phyloP scores from a whole-genome alignment of 495 filamentous ascomycete species.

The Xylaria palmicola region DNA sequence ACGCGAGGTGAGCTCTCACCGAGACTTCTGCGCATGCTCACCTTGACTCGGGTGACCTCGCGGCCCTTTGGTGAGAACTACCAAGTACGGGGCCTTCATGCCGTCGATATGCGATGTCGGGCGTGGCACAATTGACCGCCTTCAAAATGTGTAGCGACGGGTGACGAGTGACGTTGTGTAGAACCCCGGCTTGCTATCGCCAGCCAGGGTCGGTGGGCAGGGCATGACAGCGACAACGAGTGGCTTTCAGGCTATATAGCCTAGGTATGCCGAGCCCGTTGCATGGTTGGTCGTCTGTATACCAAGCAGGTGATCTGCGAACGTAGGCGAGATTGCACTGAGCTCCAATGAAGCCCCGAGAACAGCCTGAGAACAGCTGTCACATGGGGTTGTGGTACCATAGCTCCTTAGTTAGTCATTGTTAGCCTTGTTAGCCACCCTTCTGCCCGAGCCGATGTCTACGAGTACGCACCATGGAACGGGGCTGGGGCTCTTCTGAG shows the following conservation, averaged over 20 bases:
- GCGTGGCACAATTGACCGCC: constrained; percentile 9
- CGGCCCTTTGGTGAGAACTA: not conserved
- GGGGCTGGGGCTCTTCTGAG: not conserved
- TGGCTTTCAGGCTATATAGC: no score
- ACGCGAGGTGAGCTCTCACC: constrained; percentile 17
- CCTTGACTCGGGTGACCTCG: not conserved
- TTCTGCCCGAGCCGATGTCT: not conserved
- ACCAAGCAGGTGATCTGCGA: not conserved
- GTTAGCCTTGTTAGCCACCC: not conserved
- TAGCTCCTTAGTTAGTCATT: no score
- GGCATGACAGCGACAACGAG: no score
- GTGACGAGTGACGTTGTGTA: not conserved
- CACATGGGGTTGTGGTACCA: not conserved
- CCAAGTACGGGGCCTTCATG: not conserved
- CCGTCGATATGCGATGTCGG: constrained; percentile 10
- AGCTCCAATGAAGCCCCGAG: constrained; percentile 9
- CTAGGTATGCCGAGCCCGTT: not conserved
- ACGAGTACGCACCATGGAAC: not conserved
- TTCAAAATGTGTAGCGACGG: no score
- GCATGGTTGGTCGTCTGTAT: not conserved
- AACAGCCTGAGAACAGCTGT: not conserved
- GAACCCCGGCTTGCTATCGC: not conserved
- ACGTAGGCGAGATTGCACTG: not conserved
- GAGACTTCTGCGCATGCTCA: constrained; percentile 14
- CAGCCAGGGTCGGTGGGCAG: no score